These are phyloP conservation scores for Ilex asprella DNA, from an alignment of 257 asterid genomes.

Conservation along the genomic window DNA sequence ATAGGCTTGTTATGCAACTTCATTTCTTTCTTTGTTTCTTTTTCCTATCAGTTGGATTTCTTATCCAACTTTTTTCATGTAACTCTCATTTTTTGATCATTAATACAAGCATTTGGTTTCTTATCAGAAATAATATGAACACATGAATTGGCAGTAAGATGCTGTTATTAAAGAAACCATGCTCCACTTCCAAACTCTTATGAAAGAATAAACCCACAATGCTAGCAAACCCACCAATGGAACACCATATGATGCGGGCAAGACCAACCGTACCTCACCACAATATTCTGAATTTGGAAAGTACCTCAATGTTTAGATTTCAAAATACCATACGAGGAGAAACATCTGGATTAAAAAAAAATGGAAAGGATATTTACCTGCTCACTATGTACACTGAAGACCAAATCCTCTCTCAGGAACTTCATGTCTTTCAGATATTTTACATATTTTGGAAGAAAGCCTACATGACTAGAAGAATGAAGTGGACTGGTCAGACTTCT, in stretches of 20 bases:
- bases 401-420: slow-evolving; percentile 80
- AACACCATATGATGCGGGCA: neutral
- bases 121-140: too few relatives aligned
- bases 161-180: too few relatives aligned
- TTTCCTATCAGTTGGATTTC: too few relatives aligned
- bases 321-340: neutral
- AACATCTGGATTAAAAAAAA: neutral
- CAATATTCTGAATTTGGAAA: too few relatives aligned
- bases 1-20: too few relatives aligned
- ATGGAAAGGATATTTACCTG: slow-evolving; percentile 46
- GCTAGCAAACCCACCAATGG: neutral
- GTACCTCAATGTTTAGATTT: neutral
- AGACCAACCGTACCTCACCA: neutral
- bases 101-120: too few relatives aligned
- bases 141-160: too few relatives aligned
- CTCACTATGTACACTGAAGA: slow-evolving; percentile 79
- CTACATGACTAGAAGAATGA: slow-evolving; percentile 53
- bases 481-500: slow-evolving; percentile 12
- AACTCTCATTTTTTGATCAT: too few relatives aligned
- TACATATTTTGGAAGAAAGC: slow-evolving; percentile 75
- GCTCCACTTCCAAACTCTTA: too few relatives aligned
- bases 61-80: too few relatives aligned
- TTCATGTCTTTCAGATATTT: slow-evolving; percentile 60
- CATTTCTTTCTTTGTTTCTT: too few relatives aligned
- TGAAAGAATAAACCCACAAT: neutral